Percentiles rank a stretch among this genome's conserved stretches.
These are phyloP conservation scores for Clonostachys sp. DNA, from an alignment of 2,329 filamentous ascomycete genomes.

Conservation along the genomic window DNA sequence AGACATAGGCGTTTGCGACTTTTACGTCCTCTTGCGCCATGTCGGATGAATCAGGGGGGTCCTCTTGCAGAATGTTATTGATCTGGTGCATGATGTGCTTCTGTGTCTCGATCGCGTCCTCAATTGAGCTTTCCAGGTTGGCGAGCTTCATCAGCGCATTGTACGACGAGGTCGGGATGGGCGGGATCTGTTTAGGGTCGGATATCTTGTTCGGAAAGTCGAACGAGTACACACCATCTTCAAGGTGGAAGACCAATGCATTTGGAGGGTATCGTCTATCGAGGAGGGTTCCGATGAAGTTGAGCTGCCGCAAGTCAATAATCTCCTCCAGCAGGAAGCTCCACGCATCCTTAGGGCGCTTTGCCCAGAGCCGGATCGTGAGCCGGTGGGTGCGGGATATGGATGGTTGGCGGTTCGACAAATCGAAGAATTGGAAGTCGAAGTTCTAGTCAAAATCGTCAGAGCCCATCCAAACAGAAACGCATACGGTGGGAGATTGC, in stretches of 20 bases:
- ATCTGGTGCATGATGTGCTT: constrained; percentile 76
- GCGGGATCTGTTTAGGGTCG: constrained; percentile 45
- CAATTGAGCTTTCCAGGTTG: constrained; percentile 85
- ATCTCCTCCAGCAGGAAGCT: constrained; percentile 65
- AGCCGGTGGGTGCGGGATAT: constrained; percentile 64
- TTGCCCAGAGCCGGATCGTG: constrained; percentile 72
- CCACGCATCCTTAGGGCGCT: constrained; percentile 44
- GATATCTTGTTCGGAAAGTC: constrained; percentile 53
- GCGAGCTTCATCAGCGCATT: constrained; percentile 83
- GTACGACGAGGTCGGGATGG: constrained; percentile 70
- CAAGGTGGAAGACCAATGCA: constrained; percentile 78
- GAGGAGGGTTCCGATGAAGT: constrained; percentile 71
- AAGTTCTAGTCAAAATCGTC: constrained; percentile 58
- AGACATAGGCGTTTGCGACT: constrained; percentile 46
- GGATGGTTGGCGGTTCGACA: constrained; percentile 55
- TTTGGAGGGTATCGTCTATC: constrained; percentile 74
- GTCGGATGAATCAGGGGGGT: constrained; percentile 35
- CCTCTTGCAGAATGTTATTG: constrained; percentile 46
- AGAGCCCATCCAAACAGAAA: neutral
- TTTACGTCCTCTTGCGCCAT: constrained; percentile 44
- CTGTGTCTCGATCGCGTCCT: constrained; percentile 78
- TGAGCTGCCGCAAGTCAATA: constrained; percentile 66
- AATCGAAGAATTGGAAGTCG: constrained; percentile 80
- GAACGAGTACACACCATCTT: constrained; percentile 81
- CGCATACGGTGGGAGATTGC: neutral